Evolutionary conservation across 2,329 filamentous ascomycete genomes (phyloP), one percentile per base, ranked within the genome.

Genomic region (Stagonosporopsis chrysanthemi): DNA sequence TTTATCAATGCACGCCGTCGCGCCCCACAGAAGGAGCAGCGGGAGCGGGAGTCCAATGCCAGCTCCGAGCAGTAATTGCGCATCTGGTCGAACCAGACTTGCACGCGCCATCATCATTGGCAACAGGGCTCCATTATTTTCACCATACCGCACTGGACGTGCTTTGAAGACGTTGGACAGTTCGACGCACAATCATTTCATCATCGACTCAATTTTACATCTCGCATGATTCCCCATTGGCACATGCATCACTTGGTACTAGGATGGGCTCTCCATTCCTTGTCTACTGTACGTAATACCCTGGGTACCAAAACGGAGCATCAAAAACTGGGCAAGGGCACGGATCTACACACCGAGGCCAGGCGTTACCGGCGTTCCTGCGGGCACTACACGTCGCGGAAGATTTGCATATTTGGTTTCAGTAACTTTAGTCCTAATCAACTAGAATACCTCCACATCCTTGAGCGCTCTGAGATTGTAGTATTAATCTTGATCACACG

Each of bases 1-100:
- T 92, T 91, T 75, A 92, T 91, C 77, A 92, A 92, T 64, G 88
- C 88, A 26, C 84, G 89, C 51, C 83, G 89, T 54, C 86, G 89
- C 35, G 62, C 68, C 50, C 71, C 74, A 23, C 61, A 67, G 51
- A 69, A 72, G 45, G 69, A 73, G 53, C 63, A 67, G 35, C 65
- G 67, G 23, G 69, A 73, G 38, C 68, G 67, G 19, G 68, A 71
- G 31, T 62, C 55, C 28, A 63, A 67, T 29, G 61, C 58, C 17
- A 54, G 43, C 23, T 29, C 41, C 12, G 54, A 57, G 17, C 19
- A 48, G 17, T 52, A 48, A 38, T 15, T 6, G 12, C 1, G 6
- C 15, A 6, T 28, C 26, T 17, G 40, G 19, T 6, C 23, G 44
- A 44, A 19, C 35, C 41, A 42, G 5, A 17, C 35, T 46, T 24